A percentile compares a stretch with the other conserved stretches of the same genome.
Evolutionary conservation across 2,329 filamentous ascomycete species (phyloP).

Genomic region (Clonostachys rosea): DNA sequence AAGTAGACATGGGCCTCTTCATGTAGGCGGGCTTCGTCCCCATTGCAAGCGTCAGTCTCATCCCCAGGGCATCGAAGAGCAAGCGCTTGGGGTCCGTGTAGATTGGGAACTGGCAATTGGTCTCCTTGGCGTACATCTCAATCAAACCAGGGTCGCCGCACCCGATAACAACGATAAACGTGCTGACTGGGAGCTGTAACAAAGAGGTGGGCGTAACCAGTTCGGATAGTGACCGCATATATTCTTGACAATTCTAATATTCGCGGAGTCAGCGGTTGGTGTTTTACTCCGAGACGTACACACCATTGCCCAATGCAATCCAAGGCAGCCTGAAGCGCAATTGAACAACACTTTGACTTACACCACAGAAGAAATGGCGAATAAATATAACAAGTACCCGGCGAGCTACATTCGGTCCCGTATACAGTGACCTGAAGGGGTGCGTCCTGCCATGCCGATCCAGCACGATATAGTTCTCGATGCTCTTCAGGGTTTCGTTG

Average conservation of each 20-base stretch:
- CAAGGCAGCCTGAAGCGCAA: slow-evolving; percentile 1
- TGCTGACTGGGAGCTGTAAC: slow-evolving; percentile 45
- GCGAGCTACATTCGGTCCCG: slow-evolving; percentile 44
- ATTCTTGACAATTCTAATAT: slow-evolving; percentile 69
- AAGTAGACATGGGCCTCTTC: slow-evolving; percentile 45
- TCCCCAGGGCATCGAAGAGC: slow-evolving; percentile 64
- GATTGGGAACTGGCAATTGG: slow-evolving; percentile 66
- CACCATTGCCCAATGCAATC: neutral
- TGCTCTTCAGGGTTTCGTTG: slow-evolving; percentile 37
- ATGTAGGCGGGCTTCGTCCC: slow-evolving; percentile 62
- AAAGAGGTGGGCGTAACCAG: slow-evolving; percentile 49
- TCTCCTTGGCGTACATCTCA: slow-evolving; percentile 57
- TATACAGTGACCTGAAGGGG: slow-evolving; percentile 60
- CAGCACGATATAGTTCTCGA: slow-evolving; percentile 53
- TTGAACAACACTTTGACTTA: slow-evolving; percentile 33
- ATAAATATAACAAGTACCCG: slow-evolving; percentile 69
- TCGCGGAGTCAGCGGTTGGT: neutral
- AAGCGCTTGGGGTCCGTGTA: slow-evolving; percentile 69
- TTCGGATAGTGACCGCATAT: slow-evolving; percentile 57
- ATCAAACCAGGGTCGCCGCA: slow-evolving; percentile 69
- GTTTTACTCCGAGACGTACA: too few relatives aligned
- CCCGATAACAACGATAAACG: slow-evolving; percentile 65
- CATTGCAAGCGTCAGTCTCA: slow-evolving; percentile 59
- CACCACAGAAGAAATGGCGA: slow-evolving; percentile 77
- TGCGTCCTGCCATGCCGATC: slow-evolving; percentile 56